Evolutionary conservation across 1,284 basidiomycete species (phyloP), one percentile per base, ranked within the genome.

Genomic region (Fomitopsis schrenkii): DNA sequence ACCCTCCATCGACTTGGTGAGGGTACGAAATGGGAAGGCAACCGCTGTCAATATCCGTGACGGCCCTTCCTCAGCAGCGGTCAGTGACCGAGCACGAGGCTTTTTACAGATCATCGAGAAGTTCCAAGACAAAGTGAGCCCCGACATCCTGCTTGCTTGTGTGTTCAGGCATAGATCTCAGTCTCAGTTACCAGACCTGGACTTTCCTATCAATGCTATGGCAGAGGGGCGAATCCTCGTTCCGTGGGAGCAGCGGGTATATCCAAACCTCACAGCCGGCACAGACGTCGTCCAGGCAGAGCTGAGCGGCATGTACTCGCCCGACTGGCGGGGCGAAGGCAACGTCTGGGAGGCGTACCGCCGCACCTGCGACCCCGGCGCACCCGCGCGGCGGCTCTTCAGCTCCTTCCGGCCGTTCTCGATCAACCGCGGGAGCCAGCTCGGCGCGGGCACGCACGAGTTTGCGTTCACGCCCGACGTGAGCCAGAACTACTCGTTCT

Each of bases 301-400:
- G 66, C 76, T 92, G 3, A 85, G 83, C 17, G 83, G 83, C 9
- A 79, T 82, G n/a, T 94, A 94, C 70, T 79, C 83, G 38, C 83
- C 93, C 22, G 93, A 95, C 74, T 98, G 95, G 95, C 76, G 78
- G 38, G 86, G 87, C 10, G 80, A 88, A 58, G 93, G 94, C 3
- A 93, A 83, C 60, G 91, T 95, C 33, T 98, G 95, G 95, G 93
- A 97, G 62, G 85, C 93, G 0, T 97, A 90, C 80, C 84, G 94
- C 17, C 85, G 93, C n/a, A 93, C 94, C 0, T 98, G 95, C 71
- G 78, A 85, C n/a, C 93, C 93, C 0, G 75, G 82, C 2, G 85
- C 89, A 4, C 80, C 89, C 56, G 93, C 95, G 1, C 87, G 95
- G 8, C 87, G 90, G 28, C 82, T 97, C 8, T 93, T 91, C 73